Percentiles rank a stretch among this genome's conserved stretches.
phyloP scores from a whole-genome alignment of 208 protist species.

The Spongospora subterranea region DNA sequence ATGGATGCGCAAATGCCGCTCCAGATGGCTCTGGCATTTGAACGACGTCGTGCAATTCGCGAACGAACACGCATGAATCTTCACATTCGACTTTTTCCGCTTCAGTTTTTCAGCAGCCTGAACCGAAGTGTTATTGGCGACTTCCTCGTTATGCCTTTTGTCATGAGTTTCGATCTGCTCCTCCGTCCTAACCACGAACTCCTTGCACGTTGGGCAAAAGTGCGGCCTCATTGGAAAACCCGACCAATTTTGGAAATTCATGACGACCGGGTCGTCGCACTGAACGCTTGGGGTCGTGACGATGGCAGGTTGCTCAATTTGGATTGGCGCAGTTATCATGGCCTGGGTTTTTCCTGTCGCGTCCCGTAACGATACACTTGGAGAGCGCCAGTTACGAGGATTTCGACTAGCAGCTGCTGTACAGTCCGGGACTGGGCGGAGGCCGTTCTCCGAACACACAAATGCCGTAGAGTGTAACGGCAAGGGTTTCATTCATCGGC shows the following conservation, averaged over 20 bases:
- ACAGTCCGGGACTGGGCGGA: too few relatives aligned
- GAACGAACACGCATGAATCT: conserved; percentile 31
- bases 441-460: too few relatives aligned
- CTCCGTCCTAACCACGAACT: conserved; percentile 8
- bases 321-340: too few relatives aligned
- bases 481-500: too few relatives aligned
- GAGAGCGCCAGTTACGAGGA: too few relatives aligned
- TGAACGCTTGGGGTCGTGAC: too few relatives aligned
- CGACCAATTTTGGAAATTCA: not conserved
- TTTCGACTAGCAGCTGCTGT: too few relatives aligned
- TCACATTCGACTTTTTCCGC: not conserved
- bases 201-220: conserved; percentile 4
- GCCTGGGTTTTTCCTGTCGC: too few relatives aligned
- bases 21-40: conserved; percentile 53
- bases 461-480: too few relatives aligned
- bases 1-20: conserved; percentile 49
- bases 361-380: too few relatives aligned
- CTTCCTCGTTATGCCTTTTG: not conserved
- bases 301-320: too few relatives aligned
- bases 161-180: not conserved
- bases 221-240: not conserved
- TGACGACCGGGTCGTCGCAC: too few relatives aligned
- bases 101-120: not conserved
- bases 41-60: conserved; percentile 49
- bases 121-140: not conserved